These are phyloP conservation scores for Crucihimalaya himalaica DNA, from an alignment of 345 rosid species.

Conservation along the genomic window DNA sequence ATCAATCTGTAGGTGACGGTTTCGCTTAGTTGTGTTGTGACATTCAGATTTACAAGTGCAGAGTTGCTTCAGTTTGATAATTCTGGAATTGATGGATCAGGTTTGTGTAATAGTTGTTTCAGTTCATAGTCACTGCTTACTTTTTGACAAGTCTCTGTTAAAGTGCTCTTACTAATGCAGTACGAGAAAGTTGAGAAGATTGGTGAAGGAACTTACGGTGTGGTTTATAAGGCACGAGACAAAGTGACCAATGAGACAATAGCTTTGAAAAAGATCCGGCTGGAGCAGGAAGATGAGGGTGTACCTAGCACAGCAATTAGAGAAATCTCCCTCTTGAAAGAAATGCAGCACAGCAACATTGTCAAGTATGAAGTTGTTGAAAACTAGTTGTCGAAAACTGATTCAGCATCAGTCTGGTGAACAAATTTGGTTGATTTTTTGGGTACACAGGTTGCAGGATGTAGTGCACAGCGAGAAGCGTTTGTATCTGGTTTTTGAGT, in stretches of 20 bases:
- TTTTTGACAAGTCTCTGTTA: neutral
- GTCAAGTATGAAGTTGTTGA: slow-evolving; percentile 59
- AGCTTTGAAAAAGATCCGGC: slow-evolving; percentile 94
- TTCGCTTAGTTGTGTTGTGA: slow-evolving; percentile 11
- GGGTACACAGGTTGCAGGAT: slow-evolving; percentile 80
- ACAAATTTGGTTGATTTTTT: neutral
- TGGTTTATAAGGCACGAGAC: slow-evolving; percentile 95
- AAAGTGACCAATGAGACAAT: slow-evolving; percentile 86
- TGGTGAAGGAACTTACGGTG: slow-evolving; percentile 99
- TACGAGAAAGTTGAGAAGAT: slow-evolving; percentile 99
- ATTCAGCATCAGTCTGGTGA: slow-evolving; percentile 3
- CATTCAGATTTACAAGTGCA: slow-evolving; percentile 2
- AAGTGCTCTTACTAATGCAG: slow-evolving; percentile 42
- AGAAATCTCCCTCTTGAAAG: slow-evolving; percentile 94
- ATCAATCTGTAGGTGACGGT: slow-evolving; percentile 21
- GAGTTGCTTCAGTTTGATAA: slow-evolving; percentile 23
- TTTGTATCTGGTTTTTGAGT: slow-evolving; percentile 94
- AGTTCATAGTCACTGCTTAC: slow-evolving; percentile 6
- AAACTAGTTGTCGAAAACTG: neutral
- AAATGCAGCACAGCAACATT: slow-evolving; percentile 97
- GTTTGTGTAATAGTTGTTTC: slow-evolving; percentile 36
- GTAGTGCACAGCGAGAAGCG: slow-evolving; percentile 97
- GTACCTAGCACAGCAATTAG: slow-evolving; percentile 98
- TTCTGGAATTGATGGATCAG: slow-evolving; percentile 54
- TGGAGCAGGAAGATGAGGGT: slow-evolving; percentile 99